Conservation (phyloP, 495 filamentous ascomycete genomes). For the Xylaria palmicola region DNA sequence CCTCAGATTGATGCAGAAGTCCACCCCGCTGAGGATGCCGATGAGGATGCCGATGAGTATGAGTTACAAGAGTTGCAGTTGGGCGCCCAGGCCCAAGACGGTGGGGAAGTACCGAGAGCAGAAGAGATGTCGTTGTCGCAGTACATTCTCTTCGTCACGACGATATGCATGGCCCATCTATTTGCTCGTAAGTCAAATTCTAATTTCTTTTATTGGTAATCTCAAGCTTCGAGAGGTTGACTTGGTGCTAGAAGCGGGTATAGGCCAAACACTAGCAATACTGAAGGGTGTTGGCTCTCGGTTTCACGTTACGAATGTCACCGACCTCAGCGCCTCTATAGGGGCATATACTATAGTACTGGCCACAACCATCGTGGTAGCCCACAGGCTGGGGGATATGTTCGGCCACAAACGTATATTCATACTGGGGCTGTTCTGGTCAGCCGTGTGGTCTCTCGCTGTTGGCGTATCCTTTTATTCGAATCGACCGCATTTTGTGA, state of each 20-base stretch:
- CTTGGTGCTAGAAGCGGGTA: slow-evolving; percentile 47
- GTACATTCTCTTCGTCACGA: slow-evolving; percentile 20
- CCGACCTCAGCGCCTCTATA: slow-evolving; percentile 47
- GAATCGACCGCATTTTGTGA: slow-evolving; percentile 42
- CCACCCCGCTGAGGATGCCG: neutral
- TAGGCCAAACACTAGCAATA: slow-evolving; percentile 31
- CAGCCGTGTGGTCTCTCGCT: slow-evolving; percentile 57
- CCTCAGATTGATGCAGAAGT: neutral
- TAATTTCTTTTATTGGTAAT: slow-evolving; percentile 28
- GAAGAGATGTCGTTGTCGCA: neutral
- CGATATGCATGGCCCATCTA: slow-evolving; percentile 31
- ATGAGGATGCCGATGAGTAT: neutral
- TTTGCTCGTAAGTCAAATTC: slow-evolving; percentile 26
- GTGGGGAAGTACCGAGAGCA: neutral
- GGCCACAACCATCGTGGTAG: slow-evolving; percentile 60
- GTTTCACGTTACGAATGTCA: slow-evolving; percentile 43
- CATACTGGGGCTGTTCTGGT: slow-evolving; percentile 61
- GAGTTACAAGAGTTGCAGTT: no score
- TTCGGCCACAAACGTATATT: slow-evolving; percentile 64
- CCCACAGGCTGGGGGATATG: slow-evolving; percentile 62
- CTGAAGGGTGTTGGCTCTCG: slow-evolving; percentile 15
- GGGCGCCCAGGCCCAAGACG: neutral
- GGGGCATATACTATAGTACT: slow-evolving; percentile 57
- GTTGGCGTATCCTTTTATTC: slow-evolving; percentile 48
- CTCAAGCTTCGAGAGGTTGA: slow-evolving; percentile 30